Base-by-base conservation (phyloP, 352 stramenopile species). In the Globisporangium ultimum region DNA sequence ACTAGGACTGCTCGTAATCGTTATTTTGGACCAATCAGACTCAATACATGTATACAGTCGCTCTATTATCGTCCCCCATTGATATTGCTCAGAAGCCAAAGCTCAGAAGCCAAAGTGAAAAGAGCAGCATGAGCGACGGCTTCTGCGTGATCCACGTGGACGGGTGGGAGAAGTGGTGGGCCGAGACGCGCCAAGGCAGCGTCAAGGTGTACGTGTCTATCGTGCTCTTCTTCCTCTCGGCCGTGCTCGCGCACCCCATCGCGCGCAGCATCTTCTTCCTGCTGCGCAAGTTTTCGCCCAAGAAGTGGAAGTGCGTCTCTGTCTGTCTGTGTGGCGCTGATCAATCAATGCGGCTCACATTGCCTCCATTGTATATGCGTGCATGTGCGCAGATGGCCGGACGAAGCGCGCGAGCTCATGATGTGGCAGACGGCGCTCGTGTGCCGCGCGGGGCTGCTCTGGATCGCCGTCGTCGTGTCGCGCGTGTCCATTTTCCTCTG, bases 141-240 rank as follows among this genome's bases (percentile, higher is more conserved):
- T 70, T 88, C 66, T 65, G 74, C 71, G 58, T 87, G 55, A 68
- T 76, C 70, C 64, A 66, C 64, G 72, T 71, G 55, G 70, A 68
- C 22, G 78, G 76, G 3, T 91, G 79, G 76, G 48, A 60, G 21
- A 62, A 58, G 32, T 91, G 80, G 80, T 91, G 80, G 80, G 40
- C 67, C 43, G 58, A 84, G 51, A 83, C 76, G 42, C 76, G 71
- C 58, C 55, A 62, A 22, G 76, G 71, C 41, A 75, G 65, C 58
- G 49, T 84, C 28, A 71, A 76, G 63, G 84, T 75, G 14, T 91
- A 91, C 61, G 67, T 80, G 45, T 88, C 80, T 34, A 72, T 91
- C 69, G 68, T 88, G 52, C 72, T 91, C 53, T 89, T 91, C 68
- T 88, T 89, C 62, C 79, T 91, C 43, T 91, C 81, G 53, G 76